Evolutionary conservation across 768 basidiomycete species (phyloP).

Genomic region (Leucosporidium scottii): DNA sequence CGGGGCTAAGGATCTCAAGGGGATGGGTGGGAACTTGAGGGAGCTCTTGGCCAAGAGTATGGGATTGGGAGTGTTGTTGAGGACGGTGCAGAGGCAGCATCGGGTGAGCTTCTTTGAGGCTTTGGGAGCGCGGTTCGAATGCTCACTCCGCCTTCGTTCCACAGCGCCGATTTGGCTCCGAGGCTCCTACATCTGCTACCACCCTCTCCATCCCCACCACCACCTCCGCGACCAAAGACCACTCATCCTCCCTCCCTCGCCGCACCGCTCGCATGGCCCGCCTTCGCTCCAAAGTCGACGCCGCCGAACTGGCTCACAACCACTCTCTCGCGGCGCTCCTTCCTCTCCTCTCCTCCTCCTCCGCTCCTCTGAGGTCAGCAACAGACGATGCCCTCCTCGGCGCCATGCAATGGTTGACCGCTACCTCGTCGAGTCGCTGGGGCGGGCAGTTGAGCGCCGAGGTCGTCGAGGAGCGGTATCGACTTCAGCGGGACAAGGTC

Average conservation of each 20-base stretch:
- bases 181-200: no score
- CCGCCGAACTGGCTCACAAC: conserved; percentile 29
- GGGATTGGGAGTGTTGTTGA: conserved; percentile 10
- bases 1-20: conserved; percentile 16
- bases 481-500: background rate
- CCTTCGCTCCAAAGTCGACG: no score
- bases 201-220: no score
- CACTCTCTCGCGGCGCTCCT: conserved; percentile 39
- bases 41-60: conserved; percentile 18
- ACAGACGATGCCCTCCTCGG: conserved; percentile 34
- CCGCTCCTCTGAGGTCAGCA: conserved; percentile 34
- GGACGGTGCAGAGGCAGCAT: no score
- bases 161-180: no score
- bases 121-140: no score
- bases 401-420: conserved; percentile 39
- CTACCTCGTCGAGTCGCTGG: conserved; percentile 20
- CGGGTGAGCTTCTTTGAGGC: no score
- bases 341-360: conserved; percentile 35
- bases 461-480: background rate
- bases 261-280: no score
- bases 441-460: no score
- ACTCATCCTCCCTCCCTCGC: no score
- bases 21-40: conserved; percentile 6
- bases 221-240: no score
- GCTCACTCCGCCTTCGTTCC: no score